Base-by-base conservation (phyloP, 1,139 yeast genomes). In the Dujonia santamariae region DNA sequence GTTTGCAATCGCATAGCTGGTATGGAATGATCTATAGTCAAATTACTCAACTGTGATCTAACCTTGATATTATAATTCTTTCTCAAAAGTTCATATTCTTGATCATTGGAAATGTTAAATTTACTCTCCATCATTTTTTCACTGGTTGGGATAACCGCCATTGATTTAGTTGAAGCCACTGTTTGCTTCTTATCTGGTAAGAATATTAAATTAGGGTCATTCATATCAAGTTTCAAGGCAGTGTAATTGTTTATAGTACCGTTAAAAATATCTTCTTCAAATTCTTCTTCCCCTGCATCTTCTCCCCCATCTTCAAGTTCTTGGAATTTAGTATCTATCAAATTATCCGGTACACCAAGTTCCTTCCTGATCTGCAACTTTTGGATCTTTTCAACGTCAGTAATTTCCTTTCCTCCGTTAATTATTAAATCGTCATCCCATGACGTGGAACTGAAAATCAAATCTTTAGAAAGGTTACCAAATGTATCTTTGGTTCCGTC, bases 41-140 rank as follows among this genome's bases (percentile, higher is more conserved):
- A 68, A 46, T 92, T 87, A 38, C 97, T 95, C 50, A 94, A 81
- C 15, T 95, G 95, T 4, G 96, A 81, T 56, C 99, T 80, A 24
- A 92, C 87, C 63, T 87, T 90, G 31, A 95, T 81, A 53, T 87
- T 95, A 54, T 90, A 88, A 48, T 88, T 90, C 42, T 80, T 85
- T 51, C 84, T 85, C 48, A 94, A 67, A 38, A 83, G 61, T 40
- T 86, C 95, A 54, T 94, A 94, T 31, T 84, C 85, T 29, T 76
- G 72, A 56, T 94, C 98, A 56, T 94, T 94, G 7, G 97, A 88
- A 26, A 90, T 72, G 53, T 86, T 85, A 59, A 85, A 90, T 44
- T 78, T 78, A 45, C 63, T 54, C 31, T 66, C 71, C 25, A 82
- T 45, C 22, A 67, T 51, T 39, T 66, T 68, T 28, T 75, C 82